Base-by-base conservation (phyloP, 768 basidiomycete species). In the Lactifluus pinguis region DNA sequence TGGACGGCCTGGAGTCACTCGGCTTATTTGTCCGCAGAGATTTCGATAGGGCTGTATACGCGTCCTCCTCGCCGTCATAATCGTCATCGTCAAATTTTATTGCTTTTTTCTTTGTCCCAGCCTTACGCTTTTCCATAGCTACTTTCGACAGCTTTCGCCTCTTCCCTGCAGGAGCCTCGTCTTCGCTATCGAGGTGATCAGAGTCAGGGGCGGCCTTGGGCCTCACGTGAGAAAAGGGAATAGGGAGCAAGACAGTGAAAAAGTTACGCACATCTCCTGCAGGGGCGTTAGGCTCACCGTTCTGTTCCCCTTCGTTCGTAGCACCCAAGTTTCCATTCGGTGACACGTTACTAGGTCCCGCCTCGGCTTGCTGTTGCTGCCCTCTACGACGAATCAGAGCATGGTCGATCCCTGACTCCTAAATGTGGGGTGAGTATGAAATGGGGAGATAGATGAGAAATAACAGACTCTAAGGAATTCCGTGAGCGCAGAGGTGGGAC, bases 401-500 rank as follows among this genome's bases (percentile, higher is more conserved):
- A 19, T 75, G 72, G 32, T 76, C 80, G 60, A 83, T 83, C 10
- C 82, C 82, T 17, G 78, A 73, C 69, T 83, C 82, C 79, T 81
- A 65, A 25, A 49, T 21, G 4, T 10, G 6, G 34, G 53, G 30
- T 21, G 52, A 48, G 30, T 13, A 57, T 25, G 4, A 2, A 13
- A 5, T 34, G 2, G 1, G 19, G 36, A 8, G 2, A 6, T 17
- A 14, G 25, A 13, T 7, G 4, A 9, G 9, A 9, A 4, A 34
- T n/a, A 29, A 72, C 76, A 32, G 61, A 88, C 91, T 67, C 81
- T 81, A 38, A 93, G 74, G 65, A 87, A 93, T 64, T 90, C 88
- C 39, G 91, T 92, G 13, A 93, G 73, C 0, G 91, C 91, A 21
- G 89, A 92, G 0, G 87, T 83, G 2, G 92, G 91, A 0, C 92